Percentiles rank a stretch among this genome's conserved stretches.
Conservation (phyloP, 2,329 filamentous ascomycete species). For the Pleoardoris graminearum region DNA sequence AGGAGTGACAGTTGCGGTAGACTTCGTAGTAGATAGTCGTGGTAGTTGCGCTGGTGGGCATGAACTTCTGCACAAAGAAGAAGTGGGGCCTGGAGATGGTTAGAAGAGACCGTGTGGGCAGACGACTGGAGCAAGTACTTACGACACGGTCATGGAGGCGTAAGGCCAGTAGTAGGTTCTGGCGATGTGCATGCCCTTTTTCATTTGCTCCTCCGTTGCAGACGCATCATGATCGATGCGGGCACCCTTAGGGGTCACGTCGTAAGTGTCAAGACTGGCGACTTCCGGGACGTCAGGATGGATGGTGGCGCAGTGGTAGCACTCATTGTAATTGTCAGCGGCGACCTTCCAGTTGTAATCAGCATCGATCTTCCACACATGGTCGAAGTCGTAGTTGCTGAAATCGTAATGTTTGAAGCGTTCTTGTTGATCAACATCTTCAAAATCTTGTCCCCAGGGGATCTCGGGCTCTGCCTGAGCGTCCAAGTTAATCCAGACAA, state of each 20-base stretch:
- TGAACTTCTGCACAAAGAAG: slow-evolving; percentile 65
- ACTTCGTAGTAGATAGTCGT: slow-evolving; percentile 64
- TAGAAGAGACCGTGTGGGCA: not conserved
- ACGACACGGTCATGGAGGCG: slow-evolving; percentile 20
- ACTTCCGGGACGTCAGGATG: slow-evolving; percentile 60
- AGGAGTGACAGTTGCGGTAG: slow-evolving; percentile 61
- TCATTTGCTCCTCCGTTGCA: slow-evolving; percentile 12
- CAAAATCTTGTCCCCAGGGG: slow-evolving; percentile 15
- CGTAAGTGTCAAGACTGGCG: slow-evolving; percentile 58
- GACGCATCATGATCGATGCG: slow-evolving; percentile 18
- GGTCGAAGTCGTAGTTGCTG: slow-evolving; percentile 17
- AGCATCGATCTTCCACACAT: slow-evolving; percentile 18
- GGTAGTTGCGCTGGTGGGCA: slow-evolving; percentile 55
- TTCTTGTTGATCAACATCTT: slow-evolving; percentile 14
- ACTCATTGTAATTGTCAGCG: slow-evolving; percentile 65
- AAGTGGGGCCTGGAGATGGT: slow-evolving; percentile 49
- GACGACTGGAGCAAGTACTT: slow-evolving; percentile 4
- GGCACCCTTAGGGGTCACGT: slow-evolving; percentile 13
- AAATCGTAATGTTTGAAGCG: slow-evolving; percentile 15
- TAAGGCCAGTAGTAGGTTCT: slow-evolving; percentile 22
- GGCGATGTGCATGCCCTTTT: slow-evolving; percentile 10
- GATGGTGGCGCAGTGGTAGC: slow-evolving; percentile 62
- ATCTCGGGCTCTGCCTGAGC: slow-evolving; percentile 15
- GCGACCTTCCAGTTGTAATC: slow-evolving; percentile 23
- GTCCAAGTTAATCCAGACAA: slow-evolving; percentile 34